These are phyloP conservation scores for Daldinia sp. DNA, from an alignment of 2,329 filamentous ascomycete species.

Conservation along the genomic window DNA sequence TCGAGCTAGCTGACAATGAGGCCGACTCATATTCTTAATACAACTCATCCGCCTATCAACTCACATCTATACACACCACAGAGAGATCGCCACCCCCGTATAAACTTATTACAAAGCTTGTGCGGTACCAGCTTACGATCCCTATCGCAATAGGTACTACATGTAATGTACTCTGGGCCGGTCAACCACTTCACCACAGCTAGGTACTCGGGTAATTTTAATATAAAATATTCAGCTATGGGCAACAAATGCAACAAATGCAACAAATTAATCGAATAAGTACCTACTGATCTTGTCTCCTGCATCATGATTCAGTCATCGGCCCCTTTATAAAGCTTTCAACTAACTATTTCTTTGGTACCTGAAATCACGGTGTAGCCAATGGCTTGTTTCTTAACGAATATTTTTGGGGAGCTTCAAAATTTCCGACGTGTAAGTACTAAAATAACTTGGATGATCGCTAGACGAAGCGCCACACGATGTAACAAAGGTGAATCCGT, in stretches of 20 bases:
- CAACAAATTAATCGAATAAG: neutral
- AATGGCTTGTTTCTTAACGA: neutral
- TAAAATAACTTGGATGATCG: conserved; percentile 26
- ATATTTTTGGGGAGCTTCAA: conserved; percentile 7
- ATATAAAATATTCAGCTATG: neutral
- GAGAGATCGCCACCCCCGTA: neutral
- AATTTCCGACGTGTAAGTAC: conserved; percentile 24
- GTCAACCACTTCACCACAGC: neutral
- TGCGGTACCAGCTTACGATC: neutral
- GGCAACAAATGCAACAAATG: too few species aligned
- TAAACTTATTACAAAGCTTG: neutral
- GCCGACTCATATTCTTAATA: conserved; percentile 19
- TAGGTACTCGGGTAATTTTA: neutral
- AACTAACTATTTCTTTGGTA: neutral
- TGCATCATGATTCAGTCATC: conserved; percentile 1
- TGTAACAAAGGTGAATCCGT: conserved; percentile 27
- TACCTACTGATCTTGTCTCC: neutral
- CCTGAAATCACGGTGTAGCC: neutral
- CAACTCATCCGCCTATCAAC: conserved; percentile 4
- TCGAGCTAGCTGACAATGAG: conserved; percentile 31
- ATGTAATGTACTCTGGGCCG: neutral
- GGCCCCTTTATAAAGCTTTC: neutral
- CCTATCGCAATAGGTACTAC: neutral
- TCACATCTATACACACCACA: neutral
- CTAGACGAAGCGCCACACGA: conserved; percentile 2